Percentiles rank a stretch among this genome's conserved stretches.
These are phyloP conservation scores for Phyllosticta citrichinensis DNA, from an alignment of 2,329 filamentous ascomycete species.

Conservation along the genomic window DNA sequence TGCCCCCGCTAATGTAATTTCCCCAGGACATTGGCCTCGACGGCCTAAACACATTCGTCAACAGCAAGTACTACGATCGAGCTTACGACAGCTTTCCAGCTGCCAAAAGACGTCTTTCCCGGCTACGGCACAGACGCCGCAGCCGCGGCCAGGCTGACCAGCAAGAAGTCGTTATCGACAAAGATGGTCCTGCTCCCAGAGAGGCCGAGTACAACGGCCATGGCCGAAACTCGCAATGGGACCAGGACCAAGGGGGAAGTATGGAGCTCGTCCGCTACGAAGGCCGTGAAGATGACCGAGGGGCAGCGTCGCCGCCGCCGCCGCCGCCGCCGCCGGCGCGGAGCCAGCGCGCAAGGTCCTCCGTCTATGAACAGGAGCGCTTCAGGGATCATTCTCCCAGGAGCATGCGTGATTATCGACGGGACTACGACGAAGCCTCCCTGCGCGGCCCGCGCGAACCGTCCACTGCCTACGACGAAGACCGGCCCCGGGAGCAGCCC, in stretches of 20 bases:
- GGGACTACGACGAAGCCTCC: neutral
- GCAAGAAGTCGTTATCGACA: neutral
- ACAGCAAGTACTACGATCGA: constrained; percentile 8
- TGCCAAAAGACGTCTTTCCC: constrained; percentile 2
- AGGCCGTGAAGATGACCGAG: constrained; percentile 1
- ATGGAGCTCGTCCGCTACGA: neutral
- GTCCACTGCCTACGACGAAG: neutral
- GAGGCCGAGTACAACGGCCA: neutral
- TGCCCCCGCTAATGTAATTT: neutral
- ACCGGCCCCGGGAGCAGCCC: neutral
- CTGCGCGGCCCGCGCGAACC: neutral
- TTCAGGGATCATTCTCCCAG: neutral
- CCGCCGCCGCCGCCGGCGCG: neutral
- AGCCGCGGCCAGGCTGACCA: constrained; percentile 3
- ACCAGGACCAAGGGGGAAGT: neutral
- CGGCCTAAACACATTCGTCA: constrained; percentile 4
- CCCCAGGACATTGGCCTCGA: constrained; percentile 7
- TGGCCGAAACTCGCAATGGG: neutral
- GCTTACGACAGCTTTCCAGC: constrained; percentile 5
- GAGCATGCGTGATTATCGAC: neutral
- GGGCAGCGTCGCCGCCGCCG: neutral
- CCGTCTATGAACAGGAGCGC: neutral
- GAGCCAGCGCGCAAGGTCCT: neutral
- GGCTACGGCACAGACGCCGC: constrained; percentile 6
- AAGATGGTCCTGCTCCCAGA: neutral